Base-by-base conservation (phyloP, 75 land plant genomes). In the Gnetum montanum region DNA sequence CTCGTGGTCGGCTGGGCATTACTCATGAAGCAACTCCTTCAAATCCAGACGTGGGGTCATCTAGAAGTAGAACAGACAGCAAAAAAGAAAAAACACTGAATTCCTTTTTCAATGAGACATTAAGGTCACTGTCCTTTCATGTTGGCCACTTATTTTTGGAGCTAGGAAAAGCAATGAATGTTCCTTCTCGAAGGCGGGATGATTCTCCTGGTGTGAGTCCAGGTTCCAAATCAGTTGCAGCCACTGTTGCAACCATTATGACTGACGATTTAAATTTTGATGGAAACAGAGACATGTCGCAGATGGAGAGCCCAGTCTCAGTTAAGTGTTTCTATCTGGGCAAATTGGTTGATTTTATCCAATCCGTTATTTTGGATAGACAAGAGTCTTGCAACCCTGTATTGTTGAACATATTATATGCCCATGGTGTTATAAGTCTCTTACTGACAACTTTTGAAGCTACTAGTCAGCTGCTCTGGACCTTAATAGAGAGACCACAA, bases 321-420 rank as follows among this genome's bases (percentile, higher is more conserved):
- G 84, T 81, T 25, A 90, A 90, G 68, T 95, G 99, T 57, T 81
- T 88, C 23, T 95, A 86, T 64, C 61, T 86, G 60, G 97, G 99
- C 11, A 95, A 86, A 74, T 86, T 90, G 35, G 75, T 86, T 67
- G 89, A 86, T 45, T 89, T 84, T 66, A 72, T 95, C 46, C 78
- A 78, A 64, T 65, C 78, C 25, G 75, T 90, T 28, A 41, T 95
- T 22, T 48, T 79, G 59, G 97, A 95, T 49, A 62, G 79, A 54
- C 88, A 78, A n/a, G 83, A 84, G 51, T 83, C 88, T 1, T 95
- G 86, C 52, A 95, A 95, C 55, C 84, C 99, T 19, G 57, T 90
- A 19, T 31, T 90, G 49, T 54, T 95, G 36, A 95, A 90, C 65
- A 73, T 76, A 44, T 77, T 95, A 25, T 86, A 71, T 66, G 86